These are phyloP conservation scores for Penicillium oxalicum DNA, from an alignment of 2,329 filamentous ascomycete genomes.

Conservation along the genomic window DNA sequence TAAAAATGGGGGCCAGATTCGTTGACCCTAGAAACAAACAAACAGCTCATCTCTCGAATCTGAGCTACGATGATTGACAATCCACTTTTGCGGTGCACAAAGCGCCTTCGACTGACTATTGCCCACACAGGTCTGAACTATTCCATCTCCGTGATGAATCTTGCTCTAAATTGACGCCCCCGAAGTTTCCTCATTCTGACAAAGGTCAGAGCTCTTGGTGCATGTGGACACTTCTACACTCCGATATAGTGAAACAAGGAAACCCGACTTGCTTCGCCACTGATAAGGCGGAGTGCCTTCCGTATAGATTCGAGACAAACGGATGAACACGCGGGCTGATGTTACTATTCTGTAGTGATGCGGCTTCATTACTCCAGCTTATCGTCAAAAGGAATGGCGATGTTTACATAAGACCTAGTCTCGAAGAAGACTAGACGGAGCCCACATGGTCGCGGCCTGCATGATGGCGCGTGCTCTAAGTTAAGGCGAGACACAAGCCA, in stretches of 20 bases:
- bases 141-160: not conserved
- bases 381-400: not conserved
- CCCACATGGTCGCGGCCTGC: not conserved
- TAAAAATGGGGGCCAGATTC: no score
- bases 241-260: not conserved
- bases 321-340: not conserved
- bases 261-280: not conserved
- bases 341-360: no score
- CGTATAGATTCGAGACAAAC: constrained; percentile 1
- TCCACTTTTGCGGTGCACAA: no score
- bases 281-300: not conserved
- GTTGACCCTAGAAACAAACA: no score
- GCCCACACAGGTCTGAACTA: not conserved
- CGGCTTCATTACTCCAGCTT: not conserved
- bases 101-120: not conserved
- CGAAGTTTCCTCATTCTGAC: not conserved
- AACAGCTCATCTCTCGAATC: no score
- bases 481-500: not conserved
- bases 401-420: constrained; percentile 1
- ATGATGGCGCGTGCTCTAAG: not conserved
- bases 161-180: not conserved
- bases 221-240: not conserved
- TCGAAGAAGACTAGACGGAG: not conserved
- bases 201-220: not conserved
- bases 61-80: no score